phyloP scores from a whole-genome alignment of 345 rosid genomes.

The Aquilaria sinensis region DNA sequence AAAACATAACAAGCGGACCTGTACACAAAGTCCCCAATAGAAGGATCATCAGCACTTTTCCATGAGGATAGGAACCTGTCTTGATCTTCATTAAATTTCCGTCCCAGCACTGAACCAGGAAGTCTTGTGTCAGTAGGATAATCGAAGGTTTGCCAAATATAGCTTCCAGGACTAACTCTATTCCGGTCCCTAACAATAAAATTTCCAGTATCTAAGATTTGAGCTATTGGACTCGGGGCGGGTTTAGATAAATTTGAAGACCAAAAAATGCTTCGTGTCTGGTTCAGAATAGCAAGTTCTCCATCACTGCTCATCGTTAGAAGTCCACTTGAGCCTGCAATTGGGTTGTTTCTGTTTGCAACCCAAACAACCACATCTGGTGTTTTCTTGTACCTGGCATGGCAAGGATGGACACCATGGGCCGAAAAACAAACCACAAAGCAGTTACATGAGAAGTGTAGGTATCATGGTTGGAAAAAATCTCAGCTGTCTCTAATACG shows the following conservation, averaged over 20 bases:
- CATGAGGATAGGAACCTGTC: slow-evolving; percentile 14
- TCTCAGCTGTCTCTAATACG: too few species aligned
- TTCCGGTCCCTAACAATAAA: slow-evolving; percentile 24
- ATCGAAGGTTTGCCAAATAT: slow-evolving; percentile 44
- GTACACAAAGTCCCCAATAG: slow-evolving; percentile 16
- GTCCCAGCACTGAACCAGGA: slow-evolving; percentile 20
- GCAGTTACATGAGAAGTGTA: too few species aligned
- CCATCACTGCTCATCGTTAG: slow-evolving; percentile 26
- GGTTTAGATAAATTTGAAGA: slow-evolving; percentile 22
- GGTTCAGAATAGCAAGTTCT: slow-evolving; percentile 23
- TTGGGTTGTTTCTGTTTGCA: slow-evolving; percentile 13
- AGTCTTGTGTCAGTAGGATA: slow-evolving; percentile 26
- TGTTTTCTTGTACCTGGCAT: neutral
- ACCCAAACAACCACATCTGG: slow-evolving; percentile 5
- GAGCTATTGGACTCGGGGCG: slow-evolving; percentile 16
- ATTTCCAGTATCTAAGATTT: slow-evolving; percentile 38
- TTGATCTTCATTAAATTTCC: neutral
- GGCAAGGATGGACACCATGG: too few species aligned
- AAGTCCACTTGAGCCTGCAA: slow-evolving; percentile 15
- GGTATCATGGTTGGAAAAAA: too few species aligned
- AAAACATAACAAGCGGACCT: neutral
- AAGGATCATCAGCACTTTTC: slow-evolving; percentile 24
- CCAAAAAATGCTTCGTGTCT: slow-evolving; percentile 21
- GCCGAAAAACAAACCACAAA: too few species aligned
- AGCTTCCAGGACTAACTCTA: neutral